A percentile compares a stretch with the other conserved stretches of the same genome.
Conservation (phyloP, 75 land plant species). For the Cunninghamia lanceolata region DNA sequence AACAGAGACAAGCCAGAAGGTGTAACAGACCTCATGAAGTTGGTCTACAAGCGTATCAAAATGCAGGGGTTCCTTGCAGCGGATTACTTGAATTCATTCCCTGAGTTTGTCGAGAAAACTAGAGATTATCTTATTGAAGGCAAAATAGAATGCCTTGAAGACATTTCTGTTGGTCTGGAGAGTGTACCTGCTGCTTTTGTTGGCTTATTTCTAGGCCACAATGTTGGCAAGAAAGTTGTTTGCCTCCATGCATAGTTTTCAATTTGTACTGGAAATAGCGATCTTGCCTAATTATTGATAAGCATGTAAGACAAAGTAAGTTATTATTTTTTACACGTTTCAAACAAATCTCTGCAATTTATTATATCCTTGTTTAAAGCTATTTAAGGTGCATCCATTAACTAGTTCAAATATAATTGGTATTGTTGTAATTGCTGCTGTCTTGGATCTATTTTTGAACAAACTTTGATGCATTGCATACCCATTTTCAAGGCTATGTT, state of each 20-base stretch:
- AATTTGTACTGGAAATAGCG: neutral
- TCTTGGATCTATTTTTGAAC: neutral
- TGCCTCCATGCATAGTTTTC: constrained; percentile 18
- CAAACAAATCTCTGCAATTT: neutral
- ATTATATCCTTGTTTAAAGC: neutral
- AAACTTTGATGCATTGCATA: neutral
- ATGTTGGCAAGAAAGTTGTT: constrained; percentile 55
- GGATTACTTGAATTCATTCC: constrained; percentile 25
- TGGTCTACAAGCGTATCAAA: constrained; percentile 48
- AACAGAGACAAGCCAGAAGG: constrained; percentile 22
- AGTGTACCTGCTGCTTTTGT: constrained; percentile 47
- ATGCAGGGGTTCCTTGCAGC: constrained; percentile 57
- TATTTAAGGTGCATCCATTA: neutral
- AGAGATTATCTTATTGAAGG: constrained; percentile 18
- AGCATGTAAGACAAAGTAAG: neutral
- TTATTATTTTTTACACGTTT: neutral
- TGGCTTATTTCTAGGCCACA: constrained; percentile 54
- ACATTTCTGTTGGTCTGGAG: constrained; percentile 53
- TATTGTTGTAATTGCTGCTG: neutral
- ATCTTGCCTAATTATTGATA: neutral
- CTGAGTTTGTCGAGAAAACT: constrained; percentile 32
- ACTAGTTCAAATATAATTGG: neutral
- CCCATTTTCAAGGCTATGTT: neutral
- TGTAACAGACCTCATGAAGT: constrained; percentile 23
- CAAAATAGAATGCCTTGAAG: constrained; percentile 37